Conservation (phyloP, 2,329 filamentous ascomycete species). For the Fusarium praegraminearum region DNA sequence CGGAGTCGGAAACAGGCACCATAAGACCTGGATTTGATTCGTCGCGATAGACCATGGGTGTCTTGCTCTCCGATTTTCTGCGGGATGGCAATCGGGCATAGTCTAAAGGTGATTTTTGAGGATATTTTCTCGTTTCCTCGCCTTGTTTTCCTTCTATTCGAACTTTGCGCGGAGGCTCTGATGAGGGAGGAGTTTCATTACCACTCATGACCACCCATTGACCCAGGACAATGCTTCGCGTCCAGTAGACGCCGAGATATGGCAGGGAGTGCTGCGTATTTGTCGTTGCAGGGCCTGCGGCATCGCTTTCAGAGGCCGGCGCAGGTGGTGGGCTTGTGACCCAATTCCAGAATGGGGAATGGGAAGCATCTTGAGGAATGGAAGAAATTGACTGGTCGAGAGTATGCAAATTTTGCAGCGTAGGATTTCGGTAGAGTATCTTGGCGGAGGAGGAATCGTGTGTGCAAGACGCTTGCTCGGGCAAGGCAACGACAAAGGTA, state of each 20-base stretch:
- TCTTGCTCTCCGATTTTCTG: conserved; percentile 43
- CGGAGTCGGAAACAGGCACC: conserved; percentile 52
- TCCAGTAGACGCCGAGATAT: conserved; percentile 54
- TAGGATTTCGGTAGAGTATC: conserved; percentile 55
- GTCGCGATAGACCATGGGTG: conserved; percentile 48
- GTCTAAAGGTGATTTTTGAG: conserved; percentile 42
- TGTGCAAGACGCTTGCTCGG: conserved; percentile 12
- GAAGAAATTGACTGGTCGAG: conserved; percentile 51
- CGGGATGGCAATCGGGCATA: conserved; percentile 36
- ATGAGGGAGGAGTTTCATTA: conserved; percentile 52
- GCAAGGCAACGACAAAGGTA: conserved; percentile 54
- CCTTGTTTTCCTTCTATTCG: conserved; percentile 47
- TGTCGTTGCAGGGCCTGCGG: conserved; percentile 8
- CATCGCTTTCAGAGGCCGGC: conserved; percentile 11
- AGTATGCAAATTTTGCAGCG: conserved; percentile 48
- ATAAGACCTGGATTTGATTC: conserved; percentile 52
- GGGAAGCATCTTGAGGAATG: conserved; percentile 47
- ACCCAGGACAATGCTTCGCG: conserved; percentile 51
- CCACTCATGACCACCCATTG: conserved; percentile 56
- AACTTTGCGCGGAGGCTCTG: conserved; percentile 51
- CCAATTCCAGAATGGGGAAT: conserved; percentile 57
- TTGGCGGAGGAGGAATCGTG: conserved; percentile 17
- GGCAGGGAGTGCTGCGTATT: conserved; percentile 47
- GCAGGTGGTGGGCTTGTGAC: conserved; percentile 45
- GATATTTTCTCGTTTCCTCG: conserved; percentile 31